These are phyloP conservation scores for Fusarium neocosmosporiellum DNA, from an alignment of 2,329 filamentous ascomycete genomes.

Conservation along the genomic window DNA sequence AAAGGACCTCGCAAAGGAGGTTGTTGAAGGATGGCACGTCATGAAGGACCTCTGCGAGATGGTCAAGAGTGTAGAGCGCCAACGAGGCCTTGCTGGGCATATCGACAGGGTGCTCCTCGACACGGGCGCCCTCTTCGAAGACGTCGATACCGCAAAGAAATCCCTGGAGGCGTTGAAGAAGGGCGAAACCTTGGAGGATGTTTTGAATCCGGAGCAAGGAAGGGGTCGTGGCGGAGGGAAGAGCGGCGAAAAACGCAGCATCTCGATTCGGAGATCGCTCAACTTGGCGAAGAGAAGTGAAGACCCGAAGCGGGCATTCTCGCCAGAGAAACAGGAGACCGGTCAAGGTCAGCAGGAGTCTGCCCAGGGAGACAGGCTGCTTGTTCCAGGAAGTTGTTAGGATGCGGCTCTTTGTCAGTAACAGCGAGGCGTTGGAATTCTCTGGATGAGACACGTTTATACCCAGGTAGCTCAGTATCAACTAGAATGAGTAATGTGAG, in stretches of 20 bases:
- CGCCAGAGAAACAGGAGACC: conserved; percentile 6
- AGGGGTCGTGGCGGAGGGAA: conserved; percentile 15
- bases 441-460: conserved; percentile 25
- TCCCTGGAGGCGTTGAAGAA: conserved; percentile 57
- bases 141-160: conserved; percentile 57
- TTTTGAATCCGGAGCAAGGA: conserved; percentile 34
- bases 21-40: conserved; percentile 48
- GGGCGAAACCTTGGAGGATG: conserved; percentile 52
- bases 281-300: conserved; percentile 26
- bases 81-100: conserved; percentile 54
- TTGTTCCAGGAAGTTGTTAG: conserved; percentile 21
- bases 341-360: background rate
- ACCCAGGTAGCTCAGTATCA: conserved; percentile 19
- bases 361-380: conserved; percentile 13
- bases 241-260: conserved; percentile 25
- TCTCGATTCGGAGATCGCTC: conserved; percentile 33
- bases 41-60: conserved; percentile 47
- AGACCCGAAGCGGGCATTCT: conserved; percentile 20
- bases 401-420: conserved; percentile 1
- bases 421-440: conserved; percentile 27
- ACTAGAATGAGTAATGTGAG: conserved; percentile 31
- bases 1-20: conserved; percentile 39
- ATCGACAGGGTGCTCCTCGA: conserved; percentile 46
- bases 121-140: conserved; percentile 57
- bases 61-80: conserved; percentile 45